Base-by-base conservation (phyloP, 371 early-diverging fungal species). In the Mortierella sp. region DNA sequence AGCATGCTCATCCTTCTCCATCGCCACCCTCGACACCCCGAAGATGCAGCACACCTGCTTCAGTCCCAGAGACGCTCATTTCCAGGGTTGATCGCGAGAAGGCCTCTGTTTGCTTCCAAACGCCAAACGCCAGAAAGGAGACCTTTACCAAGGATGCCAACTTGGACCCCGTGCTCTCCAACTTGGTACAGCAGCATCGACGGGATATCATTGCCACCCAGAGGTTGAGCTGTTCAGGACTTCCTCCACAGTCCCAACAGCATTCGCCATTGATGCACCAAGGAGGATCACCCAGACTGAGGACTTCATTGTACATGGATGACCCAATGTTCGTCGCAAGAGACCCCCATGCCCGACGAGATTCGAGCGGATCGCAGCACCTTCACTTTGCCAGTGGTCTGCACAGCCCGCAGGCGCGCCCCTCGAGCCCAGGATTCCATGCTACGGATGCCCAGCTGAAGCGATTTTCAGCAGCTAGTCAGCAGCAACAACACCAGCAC, bases 31-130 rank as follows among this genome's bases (percentile, higher is more conserved):
- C 63, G 29, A 60, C 46, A 29, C 60, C 63, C 7, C 53, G 67
- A 27, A 63, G 65, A 24, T 49, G 76, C 48, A 74, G 57, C 40
- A 63, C 76, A 2, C 69, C 69, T 3, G 28, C 47, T 14, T 27
- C 50, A 9, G 41, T 37, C 24, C n/a, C 63, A 3, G 61, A 68
- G 54, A 58, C 76, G 3, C 43, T 74, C 10, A 74, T 74, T 34
- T 68, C 76, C 16, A 63, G 56, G 27, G 68, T 74, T 16, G 62
- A 64, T 24, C 60, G 76, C 19, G 68, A 67, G 28, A 68, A 56
- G 43, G 60, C 57, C 14, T 64, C 76, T 1, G 62, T 74, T 22
- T 74, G 76, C 60, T 74, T 74, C 62, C 76, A 74, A 17, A 24
- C 58, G 22, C 68, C 68, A 2, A 53, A 40, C 1, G 40, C 50